A percentile compares a stretch with the other conserved stretches of the same genome.
Evolutionary conservation across 2,329 filamentous ascomycete species (phyloP).

Genomic region (Lachnum nothofagi): DNA sequence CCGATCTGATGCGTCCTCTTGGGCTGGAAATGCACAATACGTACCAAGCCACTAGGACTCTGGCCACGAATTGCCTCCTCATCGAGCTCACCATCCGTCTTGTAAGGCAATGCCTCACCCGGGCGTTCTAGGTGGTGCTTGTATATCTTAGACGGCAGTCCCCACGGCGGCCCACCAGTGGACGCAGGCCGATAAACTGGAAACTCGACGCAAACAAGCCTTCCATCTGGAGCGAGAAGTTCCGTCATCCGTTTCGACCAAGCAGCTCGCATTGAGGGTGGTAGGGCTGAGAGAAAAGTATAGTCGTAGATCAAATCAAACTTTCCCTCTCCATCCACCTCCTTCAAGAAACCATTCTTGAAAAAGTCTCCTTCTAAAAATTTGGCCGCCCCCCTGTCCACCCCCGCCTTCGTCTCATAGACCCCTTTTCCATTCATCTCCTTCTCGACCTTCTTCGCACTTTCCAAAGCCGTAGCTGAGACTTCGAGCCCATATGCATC

Average conservation of each 20-base stretch:
- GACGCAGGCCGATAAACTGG: constrained; percentile 65
- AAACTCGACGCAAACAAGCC: constrained; percentile 67
- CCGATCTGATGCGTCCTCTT: constrained; percentile 45
- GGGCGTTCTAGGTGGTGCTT: constrained; percentile 65
- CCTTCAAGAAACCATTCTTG: constrained; percentile 49
- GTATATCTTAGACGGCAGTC: constrained; percentile 64
- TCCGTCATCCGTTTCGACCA: constrained; percentile 51
- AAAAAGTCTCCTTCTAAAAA: constrained; percentile 66
- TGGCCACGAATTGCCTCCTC: constrained; percentile 43
- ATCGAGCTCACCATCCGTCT: constrained; percentile 46
- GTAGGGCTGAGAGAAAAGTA: constrained; percentile 59
- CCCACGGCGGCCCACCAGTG: constrained; percentile 67
- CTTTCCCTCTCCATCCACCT: constrained; percentile 35
- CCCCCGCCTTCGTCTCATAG: constrained; percentile 39
- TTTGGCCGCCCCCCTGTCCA: constrained; percentile 46
- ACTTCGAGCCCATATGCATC: constrained; percentile 69
- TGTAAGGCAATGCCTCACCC: constrained; percentile 61
- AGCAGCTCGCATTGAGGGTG: constrained; percentile 44
- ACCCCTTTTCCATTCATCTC: constrained; percentile 35
- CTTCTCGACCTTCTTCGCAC: constrained; percentile 42
- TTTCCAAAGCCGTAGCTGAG: constrained; percentile 37
- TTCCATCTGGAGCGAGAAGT: constrained; percentile 46
- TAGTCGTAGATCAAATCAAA: constrained; percentile 67
- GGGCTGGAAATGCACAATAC: constrained; percentile 48
- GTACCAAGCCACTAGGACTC: constrained; percentile 35